Conservation (phyloP, 768 basidiomycete genomes). For the Mycena sanguinolenta region DNA sequence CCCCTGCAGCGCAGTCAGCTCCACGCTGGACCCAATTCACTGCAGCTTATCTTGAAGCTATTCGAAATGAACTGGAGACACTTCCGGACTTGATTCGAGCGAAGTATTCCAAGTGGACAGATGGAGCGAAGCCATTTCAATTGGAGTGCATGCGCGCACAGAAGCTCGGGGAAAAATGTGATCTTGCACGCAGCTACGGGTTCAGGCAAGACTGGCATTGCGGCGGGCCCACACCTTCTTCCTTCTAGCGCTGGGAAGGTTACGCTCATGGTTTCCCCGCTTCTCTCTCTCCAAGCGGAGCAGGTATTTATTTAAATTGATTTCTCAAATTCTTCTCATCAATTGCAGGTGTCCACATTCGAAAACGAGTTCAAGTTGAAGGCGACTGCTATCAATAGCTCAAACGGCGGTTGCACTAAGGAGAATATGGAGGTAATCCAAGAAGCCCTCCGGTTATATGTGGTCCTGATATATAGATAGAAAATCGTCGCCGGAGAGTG, state of each 20-base stretch:
- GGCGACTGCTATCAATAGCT: conserved; percentile 24
- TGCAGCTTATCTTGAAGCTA: background rate
- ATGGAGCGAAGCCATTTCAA: background rate
- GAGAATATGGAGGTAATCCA: conserved; percentile 3
- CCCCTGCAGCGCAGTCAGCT: too few species aligned
- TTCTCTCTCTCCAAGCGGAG: background rate
- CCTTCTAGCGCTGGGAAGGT: conserved; percentile 27
- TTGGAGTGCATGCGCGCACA: conserved; percentile 13
- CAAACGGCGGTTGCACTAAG: conserved; percentile 22
- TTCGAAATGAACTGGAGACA: conserved; percentile 23
- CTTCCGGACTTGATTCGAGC: conserved; percentile 2
- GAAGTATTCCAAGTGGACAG: background rate
- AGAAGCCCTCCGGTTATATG: background rate
- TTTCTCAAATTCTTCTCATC: background rate
- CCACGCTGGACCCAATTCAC: background rate
- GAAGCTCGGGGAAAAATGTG: background rate
- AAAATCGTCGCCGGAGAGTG: conserved; percentile 8
- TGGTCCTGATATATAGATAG: background rate
- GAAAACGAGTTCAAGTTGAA: conserved; percentile 14
- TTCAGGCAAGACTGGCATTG: conserved; percentile 22
- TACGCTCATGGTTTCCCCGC: conserved; percentile 4
- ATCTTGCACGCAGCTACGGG: conserved; percentile 20
- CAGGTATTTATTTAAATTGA: background rate
- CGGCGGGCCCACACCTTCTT: conserved; percentile 24
- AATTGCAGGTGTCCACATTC: conserved; percentile 3